phyloP scores from a whole-genome alignment of 495 filamentous ascomycete species.

The Immersiella caudata region DNA sequence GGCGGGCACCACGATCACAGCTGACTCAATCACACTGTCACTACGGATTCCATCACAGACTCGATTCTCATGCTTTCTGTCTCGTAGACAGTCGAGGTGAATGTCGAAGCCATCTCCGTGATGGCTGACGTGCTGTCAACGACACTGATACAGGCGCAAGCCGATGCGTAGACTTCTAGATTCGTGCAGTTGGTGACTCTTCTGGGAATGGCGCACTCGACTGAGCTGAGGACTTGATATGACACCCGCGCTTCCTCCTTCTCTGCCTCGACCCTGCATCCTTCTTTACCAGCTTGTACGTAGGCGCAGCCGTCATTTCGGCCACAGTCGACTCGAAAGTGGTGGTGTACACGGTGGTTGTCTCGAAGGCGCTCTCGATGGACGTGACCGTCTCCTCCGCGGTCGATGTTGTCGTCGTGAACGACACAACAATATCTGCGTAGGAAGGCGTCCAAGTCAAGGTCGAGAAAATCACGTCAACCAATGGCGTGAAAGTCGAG shows the following conservation, averaged over 20 bases:
- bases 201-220: conserved; percentile 17
- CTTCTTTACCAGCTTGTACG: not conserved
- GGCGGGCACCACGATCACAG: conserved; percentile 3
- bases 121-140: not conserved
- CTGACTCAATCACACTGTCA: conserved; percentile 2
- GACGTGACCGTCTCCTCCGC: conserved; percentile 8
- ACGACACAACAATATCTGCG: conserved; percentile 18
- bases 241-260: not conserved
- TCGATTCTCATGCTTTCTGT: not conserved
- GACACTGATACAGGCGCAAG: conserved; percentile 11
- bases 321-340: conserved; percentile 4
- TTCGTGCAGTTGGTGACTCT: not conserved
- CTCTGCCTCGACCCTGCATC: not conserved
- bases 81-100: conserved; percentile 15
- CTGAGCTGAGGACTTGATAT: not conserved
- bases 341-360: conserved; percentile 10
- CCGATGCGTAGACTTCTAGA: conserved; percentile 6
- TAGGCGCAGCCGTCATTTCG: not conserved
- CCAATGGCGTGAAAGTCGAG: conserved; percentile 50
- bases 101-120: not conserved
- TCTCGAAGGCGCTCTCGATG: conserved; percentile 4
- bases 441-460: conserved; percentile 3
- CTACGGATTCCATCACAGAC: not conserved
- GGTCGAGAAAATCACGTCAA: conserved; percentile 6
- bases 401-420: conserved; percentile 7